Base-by-base conservation (phyloP, 1,284 basidiomycete species). In the Entoloma clypeatum region DNA sequence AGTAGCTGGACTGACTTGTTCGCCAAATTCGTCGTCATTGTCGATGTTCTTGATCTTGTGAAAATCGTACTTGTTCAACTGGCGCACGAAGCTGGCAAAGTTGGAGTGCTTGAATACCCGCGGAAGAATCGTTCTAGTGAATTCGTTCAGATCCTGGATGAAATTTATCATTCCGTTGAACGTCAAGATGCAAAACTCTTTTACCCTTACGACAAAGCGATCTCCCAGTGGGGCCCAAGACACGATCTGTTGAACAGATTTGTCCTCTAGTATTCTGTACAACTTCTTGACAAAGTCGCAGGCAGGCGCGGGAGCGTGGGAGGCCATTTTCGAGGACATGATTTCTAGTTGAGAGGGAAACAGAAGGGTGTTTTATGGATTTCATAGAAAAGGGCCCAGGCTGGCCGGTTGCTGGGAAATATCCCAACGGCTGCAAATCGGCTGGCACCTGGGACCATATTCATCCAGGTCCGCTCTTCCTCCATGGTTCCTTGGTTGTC, bases 41-140 rank as follows among this genome's bases (percentile, higher is more conserved):
- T 90, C 86, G 3, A 82, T 81, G 53, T 89, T 92, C 59, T 90
- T 90, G 49, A 89, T 89, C 72, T 97, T 98, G 73, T 95, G 92
- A 58, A 97, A 98, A 57, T 96, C 94, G 60, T 98, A 98, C 69
- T 97, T 98, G 78, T 98, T 98, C 28, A 98, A 72, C 64, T 98
- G 94, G 7, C 92, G 77, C 4, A 95, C 92, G 58, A 95, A 95
- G 41, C 79, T 84, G 19, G 93, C 92, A 63, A 98, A 98, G 59
- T 98, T 98, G 11, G 90, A 94, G 63, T 98, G 94, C 58, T 96
- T 91, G 77, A 97, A 98, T 68, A 96, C 86, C 38, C 89, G 83
- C 0, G 94, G 94, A 35, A 97, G 75, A 54, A 97, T 90, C 35
- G 85, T 82, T 60, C 92, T 95, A 31, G 92, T 95, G 65, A 98